phyloP scores from a whole-genome alignment of 1,139 yeast species.

The Hyphopichia buzzinii region DNA sequence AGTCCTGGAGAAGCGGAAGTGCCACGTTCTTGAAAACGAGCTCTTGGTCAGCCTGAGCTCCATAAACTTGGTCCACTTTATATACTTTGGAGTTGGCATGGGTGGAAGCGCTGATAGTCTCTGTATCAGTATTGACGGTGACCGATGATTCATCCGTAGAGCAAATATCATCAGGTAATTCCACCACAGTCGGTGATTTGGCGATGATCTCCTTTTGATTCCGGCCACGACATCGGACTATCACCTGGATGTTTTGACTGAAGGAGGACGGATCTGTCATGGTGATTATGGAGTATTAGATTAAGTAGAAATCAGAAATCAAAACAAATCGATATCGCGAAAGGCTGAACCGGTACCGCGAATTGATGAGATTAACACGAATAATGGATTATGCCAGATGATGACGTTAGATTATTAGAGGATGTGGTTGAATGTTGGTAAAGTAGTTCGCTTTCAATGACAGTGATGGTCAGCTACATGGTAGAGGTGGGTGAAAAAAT shows the following conservation, averaged over 20 bases:
- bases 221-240: slow-evolving; percentile 86
- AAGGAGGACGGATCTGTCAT: slow-evolving; percentile 3
- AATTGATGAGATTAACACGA: too few species aligned
- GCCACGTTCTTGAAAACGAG: slow-evolving; percentile 62
- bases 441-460: too few species aligned
- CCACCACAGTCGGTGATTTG: slow-evolving; percentile 72
- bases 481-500: too few species aligned
- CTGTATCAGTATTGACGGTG: slow-evolving; percentile 41
- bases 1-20: slow-evolving; percentile 60
- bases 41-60: slow-evolving; percentile 66
- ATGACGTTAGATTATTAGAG: too few species aligned
- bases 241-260: slow-evolving; percentile 67
- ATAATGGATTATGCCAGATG: too few species aligned
- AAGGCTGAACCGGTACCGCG: neutral
- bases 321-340: neutral
- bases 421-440: too few species aligned
- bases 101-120: slow-evolving; percentile 21
- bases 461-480: too few species aligned
- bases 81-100: slow-evolving; percentile 45
- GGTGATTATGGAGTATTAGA: too few species aligned
- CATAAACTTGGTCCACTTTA: slow-evolving; percentile 72
- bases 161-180: slow-evolving; percentile 50
- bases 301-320: neutral
- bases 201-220: slow-evolving; percentile 67
- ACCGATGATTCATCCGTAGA: slow-evolving; percentile 34